Evolutionary conservation across 805 yeast genomes (phyloP), one percentile per base, ranked within the genome.

Genomic region (Wickerhamiella kazuoi): DNA sequence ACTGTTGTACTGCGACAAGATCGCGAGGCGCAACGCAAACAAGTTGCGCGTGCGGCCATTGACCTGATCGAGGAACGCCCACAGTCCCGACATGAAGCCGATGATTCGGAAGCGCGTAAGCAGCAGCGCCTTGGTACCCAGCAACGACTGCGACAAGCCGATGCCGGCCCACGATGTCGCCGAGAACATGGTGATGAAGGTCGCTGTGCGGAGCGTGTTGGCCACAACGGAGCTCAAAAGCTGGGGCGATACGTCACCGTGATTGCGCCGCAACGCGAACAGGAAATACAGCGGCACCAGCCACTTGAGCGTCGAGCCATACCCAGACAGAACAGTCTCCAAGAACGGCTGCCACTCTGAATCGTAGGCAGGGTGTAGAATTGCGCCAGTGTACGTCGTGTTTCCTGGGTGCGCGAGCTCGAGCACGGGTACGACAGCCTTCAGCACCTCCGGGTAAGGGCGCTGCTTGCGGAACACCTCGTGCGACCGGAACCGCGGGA

Each of bases 81-180:
- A 61, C 35, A 61, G 50, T 3, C 67, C 67, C n/a, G 63, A 56
- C 32, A 57, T 39, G 43, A 59, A 53, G n/a, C 98, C 67, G 41
- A 62, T 57, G 29, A 61, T 32, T 20, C 59, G 45, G 51, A 56
- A 56, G n/a, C 67, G 58, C 15, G 45, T 41, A 15, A 44, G 44
- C 39, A 63, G 55, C 36, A 50, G 36, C 29, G 56, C 40, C 24
- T 42, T 46, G 40, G 49, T 48, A 19, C 59, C 55, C 17, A 62
- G 45, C 38, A 60, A 13, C 38, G 42, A 40, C 42, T 61, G 63
- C 21, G 54, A 45, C 17, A 54, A 43, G 24, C 59, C 62, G 15
- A 62, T 50, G 11, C 67, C 67, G 8, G 57, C 53, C 62, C 65
- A 57, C 2, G 61, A 55, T 5, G 62, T 49, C 11, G 65, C 53